These are phyloP conservation scores for Rhizoclosmatium globosum DNA, from an alignment of 192 early-diverging fungal species.

Conservation along the genomic window DNA sequence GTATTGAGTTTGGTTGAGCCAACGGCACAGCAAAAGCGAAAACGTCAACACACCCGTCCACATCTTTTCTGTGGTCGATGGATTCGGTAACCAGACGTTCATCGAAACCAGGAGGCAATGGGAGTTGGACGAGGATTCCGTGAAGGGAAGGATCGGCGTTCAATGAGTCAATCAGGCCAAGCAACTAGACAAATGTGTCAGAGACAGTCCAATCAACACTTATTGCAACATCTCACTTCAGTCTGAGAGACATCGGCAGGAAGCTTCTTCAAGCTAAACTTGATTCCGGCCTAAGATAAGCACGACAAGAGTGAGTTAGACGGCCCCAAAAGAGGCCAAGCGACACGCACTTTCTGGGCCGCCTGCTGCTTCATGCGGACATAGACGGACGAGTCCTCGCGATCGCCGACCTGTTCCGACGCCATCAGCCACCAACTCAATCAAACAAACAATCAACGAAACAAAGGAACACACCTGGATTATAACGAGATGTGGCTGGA, in stretches of 20 bases:
- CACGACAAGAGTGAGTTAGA: neutral
- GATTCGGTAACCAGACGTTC: conserved; percentile 85
- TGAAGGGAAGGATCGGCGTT: conserved; percentile 87
- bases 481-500: conserved; percentile 85
- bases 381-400: conserved; percentile 95
- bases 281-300: conserved; percentile 71
- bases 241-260: conserved; percentile 72
- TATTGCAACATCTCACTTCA: conserved; percentile 50
- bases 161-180: conserved; percentile 71
- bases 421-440: conserved; percentile 5
- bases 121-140: conserved; percentile 96
- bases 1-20: neutral
- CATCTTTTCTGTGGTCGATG: conserved; percentile 89
- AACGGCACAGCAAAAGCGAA: neutral
- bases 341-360: conserved; percentile 71
- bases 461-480: conserved; percentile 62
- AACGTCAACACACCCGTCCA: conserved; percentile 81
- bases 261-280: conserved; percentile 76
- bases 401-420: conserved; percentile 76
- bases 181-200: conserved; percentile 54
- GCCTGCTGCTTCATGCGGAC: conserved; percentile 94
- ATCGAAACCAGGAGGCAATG: conserved; percentile 86
- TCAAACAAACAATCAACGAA: too few species aligned
- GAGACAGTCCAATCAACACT: neutral
- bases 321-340: neutral